A percentile compares a stretch with the other conserved stretches of the same genome.
These are phyloP conservation scores for Colletotrichum coccodes DNA, from an alignment of 2,329 filamentous ascomycete genomes.

Conservation along the genomic window DNA sequence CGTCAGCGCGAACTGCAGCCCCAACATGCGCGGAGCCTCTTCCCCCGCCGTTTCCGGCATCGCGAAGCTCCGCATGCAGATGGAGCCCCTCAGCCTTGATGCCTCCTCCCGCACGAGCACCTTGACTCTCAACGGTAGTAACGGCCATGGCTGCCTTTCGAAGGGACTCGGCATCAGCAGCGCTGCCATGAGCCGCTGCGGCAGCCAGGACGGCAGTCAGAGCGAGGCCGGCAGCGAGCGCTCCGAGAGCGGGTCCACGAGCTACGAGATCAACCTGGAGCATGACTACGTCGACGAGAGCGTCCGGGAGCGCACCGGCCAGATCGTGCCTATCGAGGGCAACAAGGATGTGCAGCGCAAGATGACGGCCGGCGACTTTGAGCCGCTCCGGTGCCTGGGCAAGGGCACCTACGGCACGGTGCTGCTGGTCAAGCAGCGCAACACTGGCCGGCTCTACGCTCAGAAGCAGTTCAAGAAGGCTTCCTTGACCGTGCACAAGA, in stretches of 20 bases:
- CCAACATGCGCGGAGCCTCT: constrained; percentile 60
- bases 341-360: constrained; percentile 73
- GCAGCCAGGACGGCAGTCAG: constrained; percentile 65
- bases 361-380: constrained; percentile 92
- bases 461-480: constrained; percentile 99
- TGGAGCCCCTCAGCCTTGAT: constrained; percentile 81
- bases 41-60: constrained; percentile 77
- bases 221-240: constrained; percentile 65
- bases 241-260: constrained; percentile 76
- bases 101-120: constrained; percentile 64
- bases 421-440: constrained; percentile 87
- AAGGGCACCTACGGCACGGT: constrained; percentile 98
- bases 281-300: constrained; percentile 84
- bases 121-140: constrained; percentile 63
- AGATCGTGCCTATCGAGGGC: constrained; percentile 61
- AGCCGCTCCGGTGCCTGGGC: constrained; percentile 89
- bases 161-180: constrained; percentile 56
- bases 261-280: constrained; percentile 87
- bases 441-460: constrained; percentile 89
- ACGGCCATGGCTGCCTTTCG: constrained; percentile 45
- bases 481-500: constrained; percentile 93
- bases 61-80: constrained; percentile 81
- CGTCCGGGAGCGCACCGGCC: constrained; percentile 55
- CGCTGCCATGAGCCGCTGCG: constrained; percentile 63
- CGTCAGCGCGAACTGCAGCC: constrained; percentile 72